Base-by-base conservation (phyloP, 2,329 filamentous ascomycete species). In the Aspergillus ochraceus region DNA sequence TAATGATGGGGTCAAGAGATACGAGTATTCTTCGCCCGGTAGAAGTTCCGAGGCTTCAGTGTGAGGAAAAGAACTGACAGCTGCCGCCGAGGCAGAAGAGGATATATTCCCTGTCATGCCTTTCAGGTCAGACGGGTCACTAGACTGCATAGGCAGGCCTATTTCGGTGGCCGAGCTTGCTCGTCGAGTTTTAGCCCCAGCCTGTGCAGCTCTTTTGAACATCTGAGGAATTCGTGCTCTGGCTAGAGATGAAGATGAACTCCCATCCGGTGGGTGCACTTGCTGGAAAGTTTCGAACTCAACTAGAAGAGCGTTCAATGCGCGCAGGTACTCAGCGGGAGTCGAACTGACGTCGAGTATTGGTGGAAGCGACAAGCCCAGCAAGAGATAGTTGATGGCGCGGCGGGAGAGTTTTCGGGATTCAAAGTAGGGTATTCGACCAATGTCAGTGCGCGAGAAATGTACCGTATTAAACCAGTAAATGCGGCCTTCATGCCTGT, bases 401-500 rank as follows among this genome's bases (percentile, higher is more conserved):
- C 95, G 91, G 60, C 93, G 90, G 62, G 91, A 89, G 52, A 97
- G 86, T 72, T 94, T 95, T 64, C 90, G 88, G 4, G 87, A 81
- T 60, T 96, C 90, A 72, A 96, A 94, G 72, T 92, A 96, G 50
- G 94, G 88, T 80, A 97, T 89, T 71, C 89, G 88, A 54, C 85
- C 81, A 36, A 98, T 83, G 75, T 97, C 92, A 30, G 86, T 77
- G 70, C 91, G 90, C 65, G 92, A 91, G 77, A 97, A 97, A 71
- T 96, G 90, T 61, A 97, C 86, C 0, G 95, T 97, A 78, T 97
- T 97, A 82, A 98, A 97, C 93, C 95, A 98, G 80, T 96, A 98
- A 47, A 97, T 88, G 60, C 92, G 88, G 61, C 94, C 93, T 78
- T 97, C 92, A 73, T 99, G 93, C 29, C 92, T 96, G 73, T 56